phyloP scores from a whole-genome alignment of 257 asterid species.

The Solanum pennellii region DNA sequence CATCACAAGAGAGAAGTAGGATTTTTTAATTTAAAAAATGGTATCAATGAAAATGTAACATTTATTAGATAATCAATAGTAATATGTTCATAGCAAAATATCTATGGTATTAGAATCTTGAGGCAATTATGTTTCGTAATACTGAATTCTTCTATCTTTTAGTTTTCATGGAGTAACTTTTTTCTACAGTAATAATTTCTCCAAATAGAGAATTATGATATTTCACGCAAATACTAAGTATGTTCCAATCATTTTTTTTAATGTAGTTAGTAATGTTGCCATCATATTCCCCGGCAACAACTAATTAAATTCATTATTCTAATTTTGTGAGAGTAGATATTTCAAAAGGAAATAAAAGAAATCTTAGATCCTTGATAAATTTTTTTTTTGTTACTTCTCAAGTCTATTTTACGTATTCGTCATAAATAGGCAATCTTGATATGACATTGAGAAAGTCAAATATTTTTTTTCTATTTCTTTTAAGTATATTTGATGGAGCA shows the following conservation, averaged over 20 bases:
- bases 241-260: background rate
- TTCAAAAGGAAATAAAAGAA: background rate
- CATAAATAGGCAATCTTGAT: background rate
- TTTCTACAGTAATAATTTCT: background rate
- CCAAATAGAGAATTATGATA: background rate
- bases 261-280: background rate
- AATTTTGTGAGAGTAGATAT: background rate
- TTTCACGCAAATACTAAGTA: background rate
- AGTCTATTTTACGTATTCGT: background rate
- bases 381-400: background rate
- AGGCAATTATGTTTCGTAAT: background rate
- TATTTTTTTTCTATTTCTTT: background rate
- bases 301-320: background rate
- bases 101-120: background rate
- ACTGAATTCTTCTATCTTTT: background rate
- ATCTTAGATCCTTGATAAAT: background rate
- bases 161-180: background rate
- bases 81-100: background rate
- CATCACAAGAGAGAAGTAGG: background rate
- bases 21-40: too few relatives aligned
- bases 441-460: background rate
- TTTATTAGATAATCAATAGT: background rate
- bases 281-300: background rate
- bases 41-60: background rate
- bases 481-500: background rate